Base-by-base conservation (phyloP, 441 rosid genomes). In the Erodium moschatum region DNA sequence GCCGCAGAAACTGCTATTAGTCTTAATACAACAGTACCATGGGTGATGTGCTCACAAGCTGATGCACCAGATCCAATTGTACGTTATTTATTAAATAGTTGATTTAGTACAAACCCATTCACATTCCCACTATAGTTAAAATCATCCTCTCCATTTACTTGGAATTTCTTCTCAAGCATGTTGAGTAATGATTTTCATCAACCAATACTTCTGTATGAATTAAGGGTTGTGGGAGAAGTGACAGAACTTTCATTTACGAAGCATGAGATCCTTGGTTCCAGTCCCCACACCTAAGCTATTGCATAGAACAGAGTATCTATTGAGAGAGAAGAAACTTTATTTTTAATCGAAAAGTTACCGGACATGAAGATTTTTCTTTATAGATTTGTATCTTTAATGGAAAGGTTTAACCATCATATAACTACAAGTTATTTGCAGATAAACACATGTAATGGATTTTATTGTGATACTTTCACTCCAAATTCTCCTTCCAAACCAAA, bases 61-160 rank as follows among this genome's bases (percentile, higher is more conserved):
- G 90, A 87, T 67, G 92, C 92, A 2, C 90, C 92, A 21, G 88
- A 84, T 81, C 90, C 89, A 31, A 63, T 85, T 64, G 92, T 87
- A 78, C 73, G 79, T 42, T 13, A 13, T 54, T 48, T 24, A 46
- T 50, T 48, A 38, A 24, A 58, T 0, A 20, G 13, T 58, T 58
- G 27, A 19, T 18, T 12, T 61, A 61, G 7, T n/a, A 66, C 24
- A 40, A 46, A 52, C 5, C 1, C 35, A 40, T 3, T 60, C n/a
- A 3, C 64, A 60, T 60, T 31, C 64, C 64, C n/a, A 9, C n/a
- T 20, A 54, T 15, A 48, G 18, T 48, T 60, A 60, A 60, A 60
- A 20, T 21, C 64, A 60, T 10, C 64, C 64, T 20, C 64, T 61
- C 15, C 29, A 24, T 24, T 20, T 60, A 21, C 33, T 20, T 60